These are phyloP conservation scores for Calamus simplicifolius DNA, from an alignment of 176 grass and related monocot genomes.

Conservation along the genomic window DNA sequence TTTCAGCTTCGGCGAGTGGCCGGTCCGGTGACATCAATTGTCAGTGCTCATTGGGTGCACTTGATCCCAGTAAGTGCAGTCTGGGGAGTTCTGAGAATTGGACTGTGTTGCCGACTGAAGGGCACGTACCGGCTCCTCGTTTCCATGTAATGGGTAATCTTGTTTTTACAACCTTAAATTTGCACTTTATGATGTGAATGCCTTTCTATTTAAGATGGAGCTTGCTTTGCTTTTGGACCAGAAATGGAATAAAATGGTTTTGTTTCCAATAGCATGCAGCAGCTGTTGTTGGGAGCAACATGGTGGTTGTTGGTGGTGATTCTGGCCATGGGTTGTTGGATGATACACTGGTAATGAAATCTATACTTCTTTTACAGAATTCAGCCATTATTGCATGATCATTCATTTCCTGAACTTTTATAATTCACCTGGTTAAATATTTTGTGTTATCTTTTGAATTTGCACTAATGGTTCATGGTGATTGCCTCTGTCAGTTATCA, in stretches of 20 bases:
- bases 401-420: too few species aligned
- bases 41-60: slow-evolving; percentile 47
- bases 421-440: too few species aligned
- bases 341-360: slow-evolving; percentile 62
- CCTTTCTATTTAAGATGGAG: not conserved
- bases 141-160: slow-evolving; percentile 60
- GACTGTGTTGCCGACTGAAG: slow-evolving; percentile 60
- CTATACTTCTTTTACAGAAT: not conserved
- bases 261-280: slow-evolving; percentile 65
- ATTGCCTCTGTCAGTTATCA: too few species aligned
- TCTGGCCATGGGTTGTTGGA: slow-evolving; percentile 63
- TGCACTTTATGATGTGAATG: not conserved
- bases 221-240: not conserved
- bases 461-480: not conserved
- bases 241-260: slow-evolving; percentile 13
- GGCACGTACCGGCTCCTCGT: slow-evolving; percentile 61
- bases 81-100: slow-evolving; percentile 82
- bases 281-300: slow-evolving; percentile 88
- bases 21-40: slow-evolving; percentile 49
- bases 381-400: too few species aligned
- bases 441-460: not conserved
- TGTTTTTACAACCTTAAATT: not conserved
- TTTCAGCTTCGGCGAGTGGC: slow-evolving; percentile 60
- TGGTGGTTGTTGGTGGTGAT: slow-evolving; percentile 88
- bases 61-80: slow-evolving; percentile 41